Evolutionary conservation across 2,329 filamentous ascomycete species (phyloP).

Genomic region (Cladosporium halotolerans): DNA sequence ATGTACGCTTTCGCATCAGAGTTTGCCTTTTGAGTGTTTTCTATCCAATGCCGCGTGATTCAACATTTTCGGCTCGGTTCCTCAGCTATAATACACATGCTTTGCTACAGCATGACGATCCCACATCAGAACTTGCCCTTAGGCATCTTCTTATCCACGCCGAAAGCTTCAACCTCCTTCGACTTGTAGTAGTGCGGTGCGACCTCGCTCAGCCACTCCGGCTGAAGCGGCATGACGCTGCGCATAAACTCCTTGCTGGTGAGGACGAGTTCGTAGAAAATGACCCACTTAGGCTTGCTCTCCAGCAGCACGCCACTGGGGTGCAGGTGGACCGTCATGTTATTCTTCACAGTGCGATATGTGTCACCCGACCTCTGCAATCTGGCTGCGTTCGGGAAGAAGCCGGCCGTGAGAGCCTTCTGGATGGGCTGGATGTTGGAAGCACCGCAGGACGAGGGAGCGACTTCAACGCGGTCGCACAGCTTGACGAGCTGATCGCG

Average conservation of each 20-base stretch:
- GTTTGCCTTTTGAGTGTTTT: too few relatives aligned
- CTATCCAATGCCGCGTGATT: too few relatives aligned
- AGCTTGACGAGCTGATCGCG: constrained; percentile 87
- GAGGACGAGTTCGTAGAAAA: constrained; percentile 78
- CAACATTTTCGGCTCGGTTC: too few relatives aligned
- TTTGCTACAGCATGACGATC: neutral
- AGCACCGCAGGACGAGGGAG: constrained; percentile 59
- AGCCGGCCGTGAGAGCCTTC: constrained; percentile 82
- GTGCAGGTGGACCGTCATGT: constrained; percentile 84
- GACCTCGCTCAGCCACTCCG: constrained; percentile 79
- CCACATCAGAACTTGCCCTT: constrained; percentile 37
- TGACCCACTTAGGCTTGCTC: constrained; percentile 74
- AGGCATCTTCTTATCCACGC: constrained; percentile 67
- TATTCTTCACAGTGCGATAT: constrained; percentile 88
- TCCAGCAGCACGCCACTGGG: constrained; percentile 77
- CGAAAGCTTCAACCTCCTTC: constrained; percentile 76
- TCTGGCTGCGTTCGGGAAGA: constrained; percentile 87
- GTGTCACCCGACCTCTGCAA: constrained; percentile 77
- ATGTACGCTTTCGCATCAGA: too few relatives aligned
- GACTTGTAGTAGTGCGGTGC: constrained; percentile 94
- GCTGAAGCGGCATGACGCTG: constrained; percentile 75
- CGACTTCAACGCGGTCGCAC: constrained; percentile 87
- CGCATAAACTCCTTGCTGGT: constrained; percentile 92
- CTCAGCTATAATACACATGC: constrained; percentile 5
- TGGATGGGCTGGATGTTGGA: constrained; percentile 72